Base-by-base conservation (phyloP, 768 basidiomycete genomes). In the Albatrellus ellisii region DNA sequence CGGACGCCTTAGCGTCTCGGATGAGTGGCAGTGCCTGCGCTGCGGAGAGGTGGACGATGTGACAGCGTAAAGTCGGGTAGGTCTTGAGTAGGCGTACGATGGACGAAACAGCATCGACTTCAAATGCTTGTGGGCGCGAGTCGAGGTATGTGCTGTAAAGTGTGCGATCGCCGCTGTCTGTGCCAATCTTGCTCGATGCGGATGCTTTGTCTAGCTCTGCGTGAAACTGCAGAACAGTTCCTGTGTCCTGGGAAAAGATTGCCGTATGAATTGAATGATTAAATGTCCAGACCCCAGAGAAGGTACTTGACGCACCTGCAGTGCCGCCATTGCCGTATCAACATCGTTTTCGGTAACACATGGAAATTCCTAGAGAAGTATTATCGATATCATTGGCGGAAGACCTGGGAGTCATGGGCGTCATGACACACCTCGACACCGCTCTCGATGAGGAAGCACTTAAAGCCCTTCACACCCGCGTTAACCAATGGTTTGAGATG, bases 31-130 rank as follows among this genome's bases (percentile, higher is more conserved):
- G 72, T 4, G 90, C 88, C 17, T 70, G 65, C 4, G 91, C 70
- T 4, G 92, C 83, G 39, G 90, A 91, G 38, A 99, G 76, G 62
- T 99, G 94, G 35, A 98, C 94, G 48, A 99, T 88, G 62, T 99
- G 94, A 47, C 82, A 84, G 17, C 80, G 78, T 21, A 95, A 66
- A 5, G 65, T 56, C 4, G 86, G 83, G 57, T 73, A 79, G 32
- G 56, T 59, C 27, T 57, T 58, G 51, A 81, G 80, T 34, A 91
- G 67, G 31, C 62, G 61, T 12, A 74, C 73, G 52, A 99, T 79
- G 24, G 92, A 66, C 21, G 69, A 62, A 46, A 99, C 86, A 7
- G 94, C 94, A 47, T 79, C 71, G 1, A 70, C 65, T 63, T 99
- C 94, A 46, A 92, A 67, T 24, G 65, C 57, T 35, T 82, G 68